Evolutionary conservation across 1,139 yeast species (phyloP), one percentile per base, ranked within the genome.

Genomic region (Pichia sp.): DNA sequence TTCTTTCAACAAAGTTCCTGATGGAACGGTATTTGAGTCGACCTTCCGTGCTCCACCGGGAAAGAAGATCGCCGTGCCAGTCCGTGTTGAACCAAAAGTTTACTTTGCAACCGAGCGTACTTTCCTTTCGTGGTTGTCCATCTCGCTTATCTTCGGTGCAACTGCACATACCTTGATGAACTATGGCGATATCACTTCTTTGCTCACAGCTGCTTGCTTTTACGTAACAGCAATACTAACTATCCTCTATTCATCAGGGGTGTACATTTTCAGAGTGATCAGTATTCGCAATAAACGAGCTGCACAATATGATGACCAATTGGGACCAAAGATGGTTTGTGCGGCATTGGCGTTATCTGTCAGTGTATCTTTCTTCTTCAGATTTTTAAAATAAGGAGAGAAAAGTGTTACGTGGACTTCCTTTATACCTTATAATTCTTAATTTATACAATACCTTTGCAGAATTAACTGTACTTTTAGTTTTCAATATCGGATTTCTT

Each of bases 241-340:
- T 10, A 80, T 92, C 56, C 54, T 76, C 19, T 92, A 92, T 70
- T 80, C 97, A n/a, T 79, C 87, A 19, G 80, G 76, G 63, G 80
- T 81, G 64, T 93, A 90, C 71, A 72, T 90, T 49, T 86, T 88
- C 84, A 82, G 99, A 72, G 93, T 90, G 8, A 70, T 83, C 53
- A 85, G 85, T 70, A 90, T 93, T 63, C 82, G 99, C 67, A 80
- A 82, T 61, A 89, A 90, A 75, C 82, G 82, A 59, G 90, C 95
- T 1, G 88, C 84, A 34, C 80, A 88, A 59, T 93, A 93, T 67
- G 96, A 89, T 62, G 99, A 93, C 72, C 82, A 79, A 65, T 70
- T 85, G 62, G 99, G 99, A 1, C 98, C 98, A 23, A 85, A 87
- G 59, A 77, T 84, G 70, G 82, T 93, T 55, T 92, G 97, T 74